Conservation (phyloP, 2,329 filamentous ascomycete genomes). For the Hysterium pulicare region DNA sequence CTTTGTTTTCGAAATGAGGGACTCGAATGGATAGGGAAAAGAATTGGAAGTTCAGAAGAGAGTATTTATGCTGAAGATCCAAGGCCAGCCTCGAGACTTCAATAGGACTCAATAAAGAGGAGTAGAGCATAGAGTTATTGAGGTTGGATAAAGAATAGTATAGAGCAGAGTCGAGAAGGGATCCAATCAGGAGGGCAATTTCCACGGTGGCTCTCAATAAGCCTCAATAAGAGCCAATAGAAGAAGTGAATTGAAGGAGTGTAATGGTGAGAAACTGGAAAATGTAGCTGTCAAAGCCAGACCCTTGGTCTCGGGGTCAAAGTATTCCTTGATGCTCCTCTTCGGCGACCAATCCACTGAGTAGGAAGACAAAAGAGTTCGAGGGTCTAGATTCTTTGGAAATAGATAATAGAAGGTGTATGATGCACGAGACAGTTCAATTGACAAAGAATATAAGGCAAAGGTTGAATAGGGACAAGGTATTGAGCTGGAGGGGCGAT, state of each 20-base stretch:
- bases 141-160: slow-evolving; percentile 1
- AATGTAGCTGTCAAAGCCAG: not conserved
- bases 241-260: not conserved
- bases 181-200: not conserved
- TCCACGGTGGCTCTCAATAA: not conserved
- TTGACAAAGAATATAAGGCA: slow-evolving; percentile 3
- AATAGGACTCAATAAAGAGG: slow-evolving; percentile 12
- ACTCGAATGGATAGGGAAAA: slow-evolving; percentile 12
- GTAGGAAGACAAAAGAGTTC: not conserved
- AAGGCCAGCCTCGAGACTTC: not conserved
- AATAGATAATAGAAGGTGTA: slow-evolving; percentile 14
- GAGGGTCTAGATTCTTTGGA: not conserved
- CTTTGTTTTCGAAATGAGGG: slow-evolving; percentile 9
- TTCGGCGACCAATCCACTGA: not conserved
- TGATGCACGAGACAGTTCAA: slow-evolving; percentile 9
- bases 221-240: slow-evolving; percentile 4
- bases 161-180: not conserved
- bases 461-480: slow-evolving; percentile 2
- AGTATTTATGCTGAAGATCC: slow-evolving; percentile 13
- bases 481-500: slow-evolving; percentile 1
- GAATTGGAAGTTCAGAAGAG: slow-evolving; percentile 5
- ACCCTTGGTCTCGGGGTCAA: no score
- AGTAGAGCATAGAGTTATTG: not conserved
- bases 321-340: no score
- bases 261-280: not conserved